phyloP scores from a whole-genome alignment of 1,284 basidiomycete genomes.

The Rhodotorula glutinis region DNA sequence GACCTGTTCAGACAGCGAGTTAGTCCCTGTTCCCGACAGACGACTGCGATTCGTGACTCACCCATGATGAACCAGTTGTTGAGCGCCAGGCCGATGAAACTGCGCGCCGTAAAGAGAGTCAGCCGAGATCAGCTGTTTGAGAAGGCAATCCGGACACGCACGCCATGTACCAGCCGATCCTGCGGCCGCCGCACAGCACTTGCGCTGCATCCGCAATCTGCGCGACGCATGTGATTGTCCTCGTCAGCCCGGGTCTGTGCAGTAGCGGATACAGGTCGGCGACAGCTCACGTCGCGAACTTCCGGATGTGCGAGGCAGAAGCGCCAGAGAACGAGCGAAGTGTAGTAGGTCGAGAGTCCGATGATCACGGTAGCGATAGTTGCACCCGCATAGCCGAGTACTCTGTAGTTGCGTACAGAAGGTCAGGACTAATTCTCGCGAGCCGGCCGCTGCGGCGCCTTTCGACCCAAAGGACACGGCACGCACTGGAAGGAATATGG shows the following conservation, averaged over 20 bases:
- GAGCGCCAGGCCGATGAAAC: slow-evolving; percentile 54
- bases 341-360: slow-evolving; percentile 48
- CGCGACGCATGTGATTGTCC: not conserved
- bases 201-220: slow-evolving; percentile 64
- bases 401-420: too few relatives aligned
- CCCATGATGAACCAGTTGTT: slow-evolving; percentile 49
- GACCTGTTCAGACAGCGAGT: slow-evolving; percentile 34
- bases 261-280: too few relatives aligned
- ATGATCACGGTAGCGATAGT: slow-evolving; percentile 21
- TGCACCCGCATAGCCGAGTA: slow-evolving; percentile 15
- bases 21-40: not conserved
- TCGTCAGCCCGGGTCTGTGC: too few relatives aligned
- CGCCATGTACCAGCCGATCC: slow-evolving; percentile 11
- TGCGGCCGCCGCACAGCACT: slow-evolving; percentile 47
- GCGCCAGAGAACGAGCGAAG: slow-evolving; percentile 56
- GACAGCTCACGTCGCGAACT: slow-evolving; percentile 39
- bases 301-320: slow-evolving; percentile 63
- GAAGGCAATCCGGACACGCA: not conserved
- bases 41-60: slow-evolving; percentile 18
- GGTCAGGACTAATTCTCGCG: not conserved
- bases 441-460: not conserved
- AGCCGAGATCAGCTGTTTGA: slow-evolving; percentile 44
- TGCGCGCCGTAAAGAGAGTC: slow-evolving; percentile 39
- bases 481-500: slow-evolving; percentile 57
- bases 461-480: too few relatives aligned